Base-by-base conservation (phyloP, 768 basidiomycete genomes). In the Phylloporus scabripes region DNA sequence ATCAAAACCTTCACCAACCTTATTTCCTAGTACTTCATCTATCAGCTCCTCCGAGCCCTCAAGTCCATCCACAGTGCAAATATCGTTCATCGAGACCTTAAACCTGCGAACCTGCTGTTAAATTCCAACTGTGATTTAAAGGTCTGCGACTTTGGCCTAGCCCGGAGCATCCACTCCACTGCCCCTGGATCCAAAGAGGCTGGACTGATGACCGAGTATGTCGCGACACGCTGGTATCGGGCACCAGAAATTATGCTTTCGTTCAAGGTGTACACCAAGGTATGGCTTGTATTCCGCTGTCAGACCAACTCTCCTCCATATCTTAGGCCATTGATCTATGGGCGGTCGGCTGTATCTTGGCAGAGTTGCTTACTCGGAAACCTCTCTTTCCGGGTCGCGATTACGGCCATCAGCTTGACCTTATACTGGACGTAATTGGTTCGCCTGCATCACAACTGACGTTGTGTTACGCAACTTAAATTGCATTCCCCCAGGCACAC, bases 241-340 rank as follows among this genome's bases (percentile, higher is more conserved):
- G 92, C 92, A 0, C 91, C 91, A 0, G 92, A 95, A 67, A 92
- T 94, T 63, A 95, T 95, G 92, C 74, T 93, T 45, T 89, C 86
- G 3, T 93, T 92, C 80, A 90, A 91, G 72, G 86, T 86, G 82
- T 85, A 86, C 63, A 84, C 83, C 49, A 84, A 84, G 74, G 83
- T 81, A 54, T 17, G 29, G 20, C 33, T 46, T 45, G 29, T 26
- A 32, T 40, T 32, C 5, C 45, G 40, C 52, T 53, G 23, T 53
- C 36, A 47, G 53, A 21, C 55, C 54, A 32, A 7, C 29, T 32
- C 29, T 29, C 21, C 48, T 49, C 42, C 37, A 28, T 48, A 21
- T 37, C 28, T 53, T 50, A 76, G 78, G 80, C 81, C n/a, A 80
- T 86, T 52, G 85, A 86, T 61, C 71, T 85, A 51, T 87, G 83